These are phyloP conservation scores for Rehmannia glutinosa DNA, from an alignment of 257 asterid species.

Conservation along the genomic window DNA sequence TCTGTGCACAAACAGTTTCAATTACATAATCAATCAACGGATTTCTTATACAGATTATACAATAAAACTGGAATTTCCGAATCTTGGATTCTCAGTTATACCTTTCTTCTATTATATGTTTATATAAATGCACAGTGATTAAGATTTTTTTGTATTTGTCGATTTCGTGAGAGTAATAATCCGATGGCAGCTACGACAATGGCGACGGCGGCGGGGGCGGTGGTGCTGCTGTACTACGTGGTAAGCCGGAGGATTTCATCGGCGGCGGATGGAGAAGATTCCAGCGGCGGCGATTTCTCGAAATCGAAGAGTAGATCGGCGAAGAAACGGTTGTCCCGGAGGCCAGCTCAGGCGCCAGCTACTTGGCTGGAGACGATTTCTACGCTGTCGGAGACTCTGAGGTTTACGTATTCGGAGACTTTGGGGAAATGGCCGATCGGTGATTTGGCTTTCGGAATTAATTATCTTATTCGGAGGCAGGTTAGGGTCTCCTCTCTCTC, in stretches of 20 bases:
- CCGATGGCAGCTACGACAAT: conserved; percentile 79
- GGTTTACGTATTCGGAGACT: conserved; percentile 79
- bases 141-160: not conserved
- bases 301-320: conserved; percentile 53
- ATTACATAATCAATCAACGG: not conserved
- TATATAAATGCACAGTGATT: conserved; percentile 5
- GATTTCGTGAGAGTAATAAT: conserved; percentile 20
- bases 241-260: conserved; percentile 50
- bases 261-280: conserved; percentile 36
- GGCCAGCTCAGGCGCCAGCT: conserved; percentile 94
- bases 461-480: conserved; percentile 74
- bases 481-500: conserved; percentile 24
- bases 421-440: conserved; percentile 89
- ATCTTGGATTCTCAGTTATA: conserved; percentile 7
- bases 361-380: conserved; percentile 78
- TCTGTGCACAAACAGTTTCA: not conserved
- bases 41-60: not conserved
- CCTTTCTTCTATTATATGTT: not conserved
- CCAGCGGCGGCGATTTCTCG: conserved; percentile 41
- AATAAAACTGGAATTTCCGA: not conserved
- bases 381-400: conserved; percentile 67
- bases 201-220: conserved; percentile 87
- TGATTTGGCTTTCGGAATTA: conserved; percentile 81
- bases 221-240: conserved; percentile 68
- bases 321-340: conserved; percentile 53